Conservation (phyloP, 306 rosid species). For the Cucurbita ficifolia region DNA sequence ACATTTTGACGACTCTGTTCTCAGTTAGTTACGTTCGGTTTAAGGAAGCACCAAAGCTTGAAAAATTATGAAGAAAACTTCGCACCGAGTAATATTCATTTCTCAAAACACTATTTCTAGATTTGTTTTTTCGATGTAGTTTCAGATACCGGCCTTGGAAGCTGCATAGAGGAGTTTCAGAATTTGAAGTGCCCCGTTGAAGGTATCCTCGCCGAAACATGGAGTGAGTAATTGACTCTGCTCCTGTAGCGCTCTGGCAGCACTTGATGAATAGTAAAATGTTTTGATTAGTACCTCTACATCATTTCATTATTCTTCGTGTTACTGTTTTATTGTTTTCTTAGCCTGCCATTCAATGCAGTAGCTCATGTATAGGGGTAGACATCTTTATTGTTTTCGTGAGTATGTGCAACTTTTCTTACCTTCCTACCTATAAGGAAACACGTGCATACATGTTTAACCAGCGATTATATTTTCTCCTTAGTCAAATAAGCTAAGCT, state of each 20-base stretch:
- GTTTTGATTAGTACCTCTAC: background rate
- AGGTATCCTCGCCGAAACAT: constrained; percentile 19
- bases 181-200: constrained; percentile 26
- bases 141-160: constrained; percentile 77
- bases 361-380: background rate
- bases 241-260: background rate
- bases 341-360: background rate
- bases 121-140: constrained; percentile 16
- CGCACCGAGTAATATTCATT: background rate
- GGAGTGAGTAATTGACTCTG: constrained; percentile 33
- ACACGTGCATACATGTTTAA: background rate
- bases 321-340: background rate
- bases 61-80: background rate
- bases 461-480: background rate
- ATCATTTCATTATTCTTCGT: background rate
- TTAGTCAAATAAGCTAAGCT: background rate
- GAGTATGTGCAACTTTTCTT: background rate
- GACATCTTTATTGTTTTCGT: background rate
- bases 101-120: background rate
- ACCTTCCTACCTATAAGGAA: background rate
- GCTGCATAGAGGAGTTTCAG: constrained; percentile 54
- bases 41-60: background rate
- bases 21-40: background rate
- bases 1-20: background rate
- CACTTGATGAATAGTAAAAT: background rate